phyloP scores from a whole-genome alignment of 352 stramenopile species.

The Globisporangium emineosum region DNA sequence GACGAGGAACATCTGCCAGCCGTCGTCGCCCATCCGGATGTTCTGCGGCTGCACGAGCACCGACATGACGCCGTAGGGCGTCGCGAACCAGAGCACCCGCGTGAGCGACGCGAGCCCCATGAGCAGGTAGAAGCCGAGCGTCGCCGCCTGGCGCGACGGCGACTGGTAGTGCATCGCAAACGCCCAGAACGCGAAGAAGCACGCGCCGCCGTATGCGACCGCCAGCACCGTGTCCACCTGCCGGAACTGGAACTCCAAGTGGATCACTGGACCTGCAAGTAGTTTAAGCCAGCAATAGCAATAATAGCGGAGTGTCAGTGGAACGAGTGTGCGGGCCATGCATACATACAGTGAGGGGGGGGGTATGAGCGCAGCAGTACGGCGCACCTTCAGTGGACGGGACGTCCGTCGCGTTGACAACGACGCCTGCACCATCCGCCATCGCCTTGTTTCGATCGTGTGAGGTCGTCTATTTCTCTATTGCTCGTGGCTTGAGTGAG shows the following conservation, averaged over 20 bases:
- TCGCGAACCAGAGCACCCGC: constrained; percentile 72
- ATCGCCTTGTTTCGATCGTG: not conserved
- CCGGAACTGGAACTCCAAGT: constrained; percentile 76
- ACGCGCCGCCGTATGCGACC: constrained; percentile 67
- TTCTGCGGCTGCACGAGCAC: constrained; percentile 57
- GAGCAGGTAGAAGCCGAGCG: constrained; percentile 81
- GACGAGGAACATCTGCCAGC: constrained; percentile 66
- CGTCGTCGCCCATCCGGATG: constrained; percentile 63
- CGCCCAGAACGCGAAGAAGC: constrained; percentile 80
- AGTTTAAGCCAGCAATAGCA: not conserved
- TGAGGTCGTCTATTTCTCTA: not conserved
- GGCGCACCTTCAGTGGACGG: constrained; percentile 16
- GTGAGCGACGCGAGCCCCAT: constrained; percentile 63
- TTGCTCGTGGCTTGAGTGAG: not conserved
- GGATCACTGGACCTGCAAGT: constrained; percentile 47
- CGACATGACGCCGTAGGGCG: constrained; percentile 66
- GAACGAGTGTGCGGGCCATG: too few relatives aligned
- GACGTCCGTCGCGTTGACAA: not conserved
- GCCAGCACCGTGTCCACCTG: constrained; percentile 80
- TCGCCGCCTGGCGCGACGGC: constrained; percentile 52
- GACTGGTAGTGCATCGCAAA: constrained; percentile 69
- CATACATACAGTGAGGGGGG: not conserved
- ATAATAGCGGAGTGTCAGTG: not conserved
- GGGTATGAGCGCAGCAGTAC: not conserved
- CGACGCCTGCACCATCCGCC: not conserved